Base-by-base conservation (phyloP, 305 asterid genomes). In the Rubia occidens region DNA sequence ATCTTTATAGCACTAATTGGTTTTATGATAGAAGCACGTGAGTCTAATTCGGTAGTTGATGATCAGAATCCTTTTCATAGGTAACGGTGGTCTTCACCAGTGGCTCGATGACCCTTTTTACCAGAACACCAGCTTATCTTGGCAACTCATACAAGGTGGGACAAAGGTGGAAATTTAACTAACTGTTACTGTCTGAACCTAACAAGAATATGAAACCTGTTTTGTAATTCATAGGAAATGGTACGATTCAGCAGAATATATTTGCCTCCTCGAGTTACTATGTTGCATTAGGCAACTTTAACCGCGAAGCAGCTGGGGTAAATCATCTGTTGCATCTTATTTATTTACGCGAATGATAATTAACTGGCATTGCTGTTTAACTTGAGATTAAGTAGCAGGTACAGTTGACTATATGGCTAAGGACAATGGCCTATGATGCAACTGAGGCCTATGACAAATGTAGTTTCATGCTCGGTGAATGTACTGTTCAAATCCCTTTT, bases 41-140 rank as follows among this genome's bases (percentile, higher is more conserved):
- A 29, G 2, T 29, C 32, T 29, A 29, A 29, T 29, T 1, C 32
- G 14, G 17, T 20, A 14, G 11, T 32, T 66, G 24, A 73, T 70
- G 66, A 49, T 66, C 74, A 74, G 80, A 71, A 72, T 29, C 49
- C 35, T 10, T 51, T 35, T 21, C 54, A 68, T 85, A 91, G 96
- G 96, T 68, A 71, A 60, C 14, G 76, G 76, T 68, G 90, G 82
- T 71, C 85, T 87, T 61, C 71, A 75, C 64, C 77, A 77, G 78
- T 91, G 98, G 96, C 89, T 89, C 70, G 85, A 80, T 83, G 87
- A 91, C 68, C 98, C 95, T 67, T 82, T 85, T 56, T 70, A 77
- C 78, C 87, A 92, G 61, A 72, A 79, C 75, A 39, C 83, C 58
- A 74, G 85, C 71, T 79, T 79, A 69, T 85, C 83, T 67, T 89